Evolutionary conservation across 306 rosid species (phyloP).

Genomic region (Pyrus bretschneideri): DNA sequence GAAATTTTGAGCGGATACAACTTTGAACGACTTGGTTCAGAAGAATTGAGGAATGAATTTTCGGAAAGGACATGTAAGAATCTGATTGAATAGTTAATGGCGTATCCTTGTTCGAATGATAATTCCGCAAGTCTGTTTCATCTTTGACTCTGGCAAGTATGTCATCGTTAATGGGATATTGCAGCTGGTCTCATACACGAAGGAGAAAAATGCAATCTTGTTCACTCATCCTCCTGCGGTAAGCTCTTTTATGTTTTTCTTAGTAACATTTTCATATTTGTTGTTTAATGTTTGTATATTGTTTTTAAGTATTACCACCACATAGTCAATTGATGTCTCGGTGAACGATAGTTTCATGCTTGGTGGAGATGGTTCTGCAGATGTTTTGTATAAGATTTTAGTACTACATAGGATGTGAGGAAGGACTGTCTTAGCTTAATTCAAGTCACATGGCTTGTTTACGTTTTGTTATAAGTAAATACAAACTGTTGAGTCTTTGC

Average conservation of each 20-base stretch:
- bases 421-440: not conserved
- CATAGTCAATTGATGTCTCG: not conserved
- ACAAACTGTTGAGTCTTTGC: not conserved
- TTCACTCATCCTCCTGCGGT: slow-evolving; percentile 15
- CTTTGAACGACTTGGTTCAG: not conserved
- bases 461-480: not conserved
- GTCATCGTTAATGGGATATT: slow-evolving; percentile 6
- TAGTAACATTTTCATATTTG: not conserved
- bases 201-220: slow-evolving; percentile 13
- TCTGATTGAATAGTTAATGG: not conserved
- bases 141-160: slow-evolving; percentile 18
- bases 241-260: not conserved
- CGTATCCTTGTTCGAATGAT: not conserved
- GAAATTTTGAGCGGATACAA: not conserved
- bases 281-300: not conserved
- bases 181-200: slow-evolving; percentile 7
- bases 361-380: not conserved
- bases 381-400: not conserved
- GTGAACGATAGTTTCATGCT: not conserved
- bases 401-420: not conserved
- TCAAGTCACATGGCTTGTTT: not conserved
- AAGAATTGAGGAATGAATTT: not conserved
- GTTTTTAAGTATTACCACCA: not conserved
- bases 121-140: not conserved
- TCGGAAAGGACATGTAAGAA: not conserved